These are phyloP conservation scores for Monosporozyma unispora DNA, from an alignment of 805 yeast genomes.

Conservation along the genomic window DNA sequence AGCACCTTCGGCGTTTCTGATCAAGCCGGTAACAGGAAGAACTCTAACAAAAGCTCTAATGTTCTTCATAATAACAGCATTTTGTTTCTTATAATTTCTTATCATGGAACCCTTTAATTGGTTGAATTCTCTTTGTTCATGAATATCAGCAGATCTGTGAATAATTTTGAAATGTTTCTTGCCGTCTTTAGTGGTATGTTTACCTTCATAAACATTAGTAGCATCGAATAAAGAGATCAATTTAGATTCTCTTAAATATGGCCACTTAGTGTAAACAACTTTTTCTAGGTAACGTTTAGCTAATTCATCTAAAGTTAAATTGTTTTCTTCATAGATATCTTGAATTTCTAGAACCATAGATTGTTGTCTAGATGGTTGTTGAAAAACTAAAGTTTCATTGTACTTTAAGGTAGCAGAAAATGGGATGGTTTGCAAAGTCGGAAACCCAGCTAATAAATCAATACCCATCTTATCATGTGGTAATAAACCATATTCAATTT, in stretches of 20 bases:
- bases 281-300: slow-evolving; percentile 54
- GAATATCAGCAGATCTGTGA: slow-evolving; percentile 35
- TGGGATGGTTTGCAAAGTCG: slow-evolving; percentile 66
- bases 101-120: slow-evolving; percentile 34
- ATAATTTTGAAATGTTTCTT: slow-evolving; percentile 25
- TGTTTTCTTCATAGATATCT: slow-evolving; percentile 41
- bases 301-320: slow-evolving; percentile 52
- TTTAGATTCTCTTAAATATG: slow-evolving; percentile 76
- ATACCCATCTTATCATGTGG: slow-evolving; percentile 61
- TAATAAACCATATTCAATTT: slow-evolving; percentile 47
- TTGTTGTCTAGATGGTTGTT: slow-evolving; percentile 74
- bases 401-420: slow-evolving; percentile 43
- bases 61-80: slow-evolving; percentile 53
- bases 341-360: slow-evolving; percentile 63
- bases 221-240: slow-evolving; percentile 56
- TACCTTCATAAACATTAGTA: slow-evolving; percentile 35
- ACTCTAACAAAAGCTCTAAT: slow-evolving; percentile 58
- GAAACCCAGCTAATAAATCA: slow-evolving; percentile 82
- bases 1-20: slow-evolving; percentile 63
- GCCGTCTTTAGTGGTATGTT: slow-evolving; percentile 5
- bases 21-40: slow-evolving; percentile 69
- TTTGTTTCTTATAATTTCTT: slow-evolving; percentile 38
- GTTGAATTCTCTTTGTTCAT: slow-evolving; percentile 40
- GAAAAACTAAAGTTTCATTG: slow-evolving; percentile 69
- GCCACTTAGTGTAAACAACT: slow-evolving; percentile 76